Evolutionary conservation across 192 early-diverging fungal species (phyloP).

Genomic region (Coemansia sp.): DNA sequence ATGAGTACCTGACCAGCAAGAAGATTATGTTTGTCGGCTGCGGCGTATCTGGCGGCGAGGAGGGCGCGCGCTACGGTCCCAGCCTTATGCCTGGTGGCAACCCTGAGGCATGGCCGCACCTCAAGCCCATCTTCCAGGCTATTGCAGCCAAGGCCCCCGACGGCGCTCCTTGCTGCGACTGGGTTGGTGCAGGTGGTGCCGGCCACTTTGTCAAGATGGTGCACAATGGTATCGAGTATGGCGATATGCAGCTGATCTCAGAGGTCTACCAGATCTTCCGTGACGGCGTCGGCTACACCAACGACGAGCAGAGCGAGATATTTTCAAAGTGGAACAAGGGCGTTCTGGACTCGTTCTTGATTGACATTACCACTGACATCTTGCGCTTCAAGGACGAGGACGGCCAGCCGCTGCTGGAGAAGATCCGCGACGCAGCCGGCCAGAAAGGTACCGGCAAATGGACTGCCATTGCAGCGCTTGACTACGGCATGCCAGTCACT

Average conservation of each 20-base stretch:
- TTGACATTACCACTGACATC: slow-evolving; percentile 95
- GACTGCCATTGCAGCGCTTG: slow-evolving; percentile 94
- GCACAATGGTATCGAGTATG: slow-evolving; percentile 99
- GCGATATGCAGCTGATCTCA: slow-evolving; percentile 98
- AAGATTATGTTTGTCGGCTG: slow-evolving; percentile 93
- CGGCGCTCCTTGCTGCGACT: slow-evolving; percentile 94
- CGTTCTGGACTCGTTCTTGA: slow-evolving; percentile 94
- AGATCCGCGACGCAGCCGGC: slow-evolving; percentile 95
- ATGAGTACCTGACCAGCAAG: slow-evolving; percentile 84
- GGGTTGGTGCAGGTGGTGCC: slow-evolving; percentile 96
- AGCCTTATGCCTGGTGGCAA: slow-evolving; percentile 98
- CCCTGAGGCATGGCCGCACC: slow-evolving; percentile 84
- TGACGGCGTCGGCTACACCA: slow-evolving; percentile 73
- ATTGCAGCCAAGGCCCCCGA: slow-evolving; percentile 84
- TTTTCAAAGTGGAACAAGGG: slow-evolving; percentile 97
- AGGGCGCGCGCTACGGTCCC: slow-evolving; percentile 96
- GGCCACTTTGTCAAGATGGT: slow-evolving; percentile 99
- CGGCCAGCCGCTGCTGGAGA: slow-evolving; percentile 82
- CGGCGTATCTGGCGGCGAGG: slow-evolving; percentile 99
- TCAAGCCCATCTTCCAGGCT: slow-evolving; percentile 96
- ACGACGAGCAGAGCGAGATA: slow-evolving; percentile 87
- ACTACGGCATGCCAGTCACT: slow-evolving; percentile 94
- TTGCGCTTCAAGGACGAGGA: slow-evolving; percentile 90
- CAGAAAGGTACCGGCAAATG: slow-evolving; percentile 99
- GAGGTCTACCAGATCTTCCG: slow-evolving; percentile 95